Base-by-base conservation (phyloP, 2,329 filamentous ascomycete genomes). In the Fonsecaea monophora region DNA sequence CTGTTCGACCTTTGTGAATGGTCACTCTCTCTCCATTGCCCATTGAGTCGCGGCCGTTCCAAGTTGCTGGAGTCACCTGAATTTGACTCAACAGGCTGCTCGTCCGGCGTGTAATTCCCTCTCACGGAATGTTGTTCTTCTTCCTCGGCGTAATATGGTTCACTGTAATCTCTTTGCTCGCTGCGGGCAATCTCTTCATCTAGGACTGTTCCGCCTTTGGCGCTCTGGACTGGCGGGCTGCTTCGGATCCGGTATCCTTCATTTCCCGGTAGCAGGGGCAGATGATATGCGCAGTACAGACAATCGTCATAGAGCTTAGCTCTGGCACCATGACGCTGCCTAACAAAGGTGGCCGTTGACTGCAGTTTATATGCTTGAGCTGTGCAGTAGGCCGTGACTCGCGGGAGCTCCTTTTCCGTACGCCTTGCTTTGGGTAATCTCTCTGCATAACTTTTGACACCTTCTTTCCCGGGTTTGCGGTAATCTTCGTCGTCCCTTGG, bases 301-400 rank as follows among this genome's bases (percentile, higher is more conserved):
- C 95, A 99, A 78, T 99, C 95, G 78, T 99, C 95, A 79, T 99
- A 99, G 4, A 98, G 84, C 80, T 99, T 99, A 13, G 94, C 96
- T 79, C 93, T 90, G 0, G 94, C 94, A 37, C 91, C 89, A 80
- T 99, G 95, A 74, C 90, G 90, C 70, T 92, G 91, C 73, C 91
- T 90, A 68, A 97, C 83, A 76, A 99, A 99, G 38, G 92, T 88
- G 13, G 94, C 92, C n/a, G 93, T 92, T 32, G 89, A 87, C 73
- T 91, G 90, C 81, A 96, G 88, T 80, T 94, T 96, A 81, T 94
- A 98, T 7, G 91, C 92, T 78, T 97, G 92, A 0, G 95, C 94
- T 0, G 93, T 98, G 78, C 94, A 98, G 78, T 98, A 99, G 10
- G 95, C 95, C 65, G 95, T 99, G 62, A 98, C 87, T 68, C 95